Evolutionary conservation across 768 basidiomycete species (phyloP), one percentile per base, ranked within the genome.

Genomic region (Mycena rosella): DNA sequence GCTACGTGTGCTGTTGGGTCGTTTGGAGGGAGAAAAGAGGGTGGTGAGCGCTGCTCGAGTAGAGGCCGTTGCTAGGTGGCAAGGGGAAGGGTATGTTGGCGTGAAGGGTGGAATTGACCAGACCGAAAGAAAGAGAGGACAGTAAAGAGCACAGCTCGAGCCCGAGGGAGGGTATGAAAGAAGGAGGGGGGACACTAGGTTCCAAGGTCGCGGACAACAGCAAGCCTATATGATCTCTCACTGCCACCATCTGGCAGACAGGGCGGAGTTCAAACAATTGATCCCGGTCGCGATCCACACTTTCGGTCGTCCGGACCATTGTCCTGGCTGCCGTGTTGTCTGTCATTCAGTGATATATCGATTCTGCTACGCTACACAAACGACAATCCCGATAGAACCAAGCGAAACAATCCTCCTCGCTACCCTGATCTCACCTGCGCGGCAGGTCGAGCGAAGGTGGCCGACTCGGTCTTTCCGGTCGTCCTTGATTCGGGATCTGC

Each of bases 131-230:
- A 74, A 66, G 62, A 65, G 74, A 57, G 76, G 73, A 73, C 72
- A 73, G 71, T 74, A 68, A 71, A 75, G 78, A 79, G 79, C 79
- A 63, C 80, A 79, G 81, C 80, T 81, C 79, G 71, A 73, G 76
- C 75, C 75, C 73, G 74, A 75, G 69, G 73, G 74, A 72, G 71
- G 70, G 69, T 68, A 65, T 40, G 63, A 61, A 54, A 74, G 73
- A 64, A 75, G 71, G 73, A 81, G 81, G 80, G 67, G 82, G 82
- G 74, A 78, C 74, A 72, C 70, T 72, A 74, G 70, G 67, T 67
- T 69, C 63, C 7, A n/a, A n/a, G 38, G 38, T 40, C 38, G 72
- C n/a, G 74, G 76, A 73, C 66, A 74, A 73, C 71, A 76, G 75
- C 72, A 53, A 32, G 24, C 15, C 52, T 67, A 67, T 67, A 67